Evolutionary conservation across 495 filamentous ascomycete genomes (phyloP), one percentile per base, ranked within the genome.

Genomic region (Penicillium nucicola): DNA sequence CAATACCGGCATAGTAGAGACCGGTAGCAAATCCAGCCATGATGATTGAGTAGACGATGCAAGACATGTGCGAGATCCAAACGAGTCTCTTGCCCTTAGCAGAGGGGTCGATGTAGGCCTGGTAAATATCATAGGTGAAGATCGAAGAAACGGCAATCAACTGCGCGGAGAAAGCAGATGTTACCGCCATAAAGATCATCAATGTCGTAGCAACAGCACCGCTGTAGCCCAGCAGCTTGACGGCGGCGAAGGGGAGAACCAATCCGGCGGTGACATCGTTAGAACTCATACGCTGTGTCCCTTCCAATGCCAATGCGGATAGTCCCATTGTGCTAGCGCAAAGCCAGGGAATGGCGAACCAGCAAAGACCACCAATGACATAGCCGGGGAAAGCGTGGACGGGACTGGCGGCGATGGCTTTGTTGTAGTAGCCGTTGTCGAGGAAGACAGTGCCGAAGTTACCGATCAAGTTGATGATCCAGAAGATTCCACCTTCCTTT

Each of bases 331-430:
- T 96, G 9, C 87, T 96, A 3, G 92, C 91, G 28, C 81, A 85
- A 17, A 97, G 79, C 90, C 90, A 97, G 15, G 92, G 92, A 48
- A 97, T 95, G 7, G 92, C 92, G 50, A 97, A 97, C 92, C 92
- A 97, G 58, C 79, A 85, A 2, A 97, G 78, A 34, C 92, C 92
- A 19, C 92, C 92, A 40, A 95, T 76, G 36, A 96, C 86, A 57
- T 97, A 97, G 25, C 92, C 92, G 5, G 92, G 92, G 41, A 97
- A 86, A 6, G 91, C 91, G 51, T 92, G 86, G 2, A 92, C 86
- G 2, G 90, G 90, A 25, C 83, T 86, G 5, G 91, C 91, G n/a
- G 91, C 90, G 50, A 96, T 95, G 34, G 91, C 91, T 67, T 96
- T 95, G 77, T 95, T 93, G 75, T 92, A 95, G 75, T 95, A 95